A percentile compares a stretch with the other conserved stretches of the same genome.
Conservation (phyloP, 2,329 filamentous ascomycete genomes). For the Phaeosphaeria sp. region DNA sequence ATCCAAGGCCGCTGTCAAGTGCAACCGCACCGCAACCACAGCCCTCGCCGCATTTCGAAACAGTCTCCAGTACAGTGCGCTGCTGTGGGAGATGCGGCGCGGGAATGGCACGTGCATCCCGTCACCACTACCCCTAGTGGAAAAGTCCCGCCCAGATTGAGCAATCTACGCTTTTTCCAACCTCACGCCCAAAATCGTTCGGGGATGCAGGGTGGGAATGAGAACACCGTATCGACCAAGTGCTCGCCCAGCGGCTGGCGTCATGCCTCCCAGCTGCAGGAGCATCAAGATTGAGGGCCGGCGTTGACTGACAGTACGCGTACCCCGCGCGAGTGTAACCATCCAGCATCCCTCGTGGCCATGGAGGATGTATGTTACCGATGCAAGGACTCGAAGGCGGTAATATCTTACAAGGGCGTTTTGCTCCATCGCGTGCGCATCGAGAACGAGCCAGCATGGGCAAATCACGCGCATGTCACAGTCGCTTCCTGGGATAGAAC, state of each 20-base stretch:
- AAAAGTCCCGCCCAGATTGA: background rate
- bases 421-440: slow-evolving; percentile 6
- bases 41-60: slow-evolving; percentile 2
- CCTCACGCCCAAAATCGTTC: slow-evolving; percentile 4
- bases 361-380: slow-evolving; percentile 20
- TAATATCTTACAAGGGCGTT: slow-evolving; percentile 18
- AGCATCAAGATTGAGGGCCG: slow-evolving; percentile 4
- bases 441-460: slow-evolving; percentile 16
- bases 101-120: slow-evolving; percentile 17
- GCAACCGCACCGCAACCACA: slow-evolving; percentile 15
- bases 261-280: background rate
- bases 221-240: background rate
- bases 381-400: slow-evolving; percentile 11
- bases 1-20: slow-evolving; percentile 2
- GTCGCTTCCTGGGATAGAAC: background rate
- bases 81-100: slow-evolving; percentile 7
- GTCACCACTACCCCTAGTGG: slow-evolving; percentile 4
- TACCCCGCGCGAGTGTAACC: slow-evolving; percentile 34
- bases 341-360: slow-evolving; percentile 18
- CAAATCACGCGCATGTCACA: slow-evolving; percentile 5
- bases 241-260: background rate
- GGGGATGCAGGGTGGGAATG: background rate
- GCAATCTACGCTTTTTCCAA: slow-evolving; percentile 6
- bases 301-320: slow-evolving; percentile 21
- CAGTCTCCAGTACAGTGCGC: background rate